These are phyloP conservation scores for Cercospora nicotianae DNA, from an alignment of 2,329 filamentous ascomycete genomes.

Conservation along the genomic window DNA sequence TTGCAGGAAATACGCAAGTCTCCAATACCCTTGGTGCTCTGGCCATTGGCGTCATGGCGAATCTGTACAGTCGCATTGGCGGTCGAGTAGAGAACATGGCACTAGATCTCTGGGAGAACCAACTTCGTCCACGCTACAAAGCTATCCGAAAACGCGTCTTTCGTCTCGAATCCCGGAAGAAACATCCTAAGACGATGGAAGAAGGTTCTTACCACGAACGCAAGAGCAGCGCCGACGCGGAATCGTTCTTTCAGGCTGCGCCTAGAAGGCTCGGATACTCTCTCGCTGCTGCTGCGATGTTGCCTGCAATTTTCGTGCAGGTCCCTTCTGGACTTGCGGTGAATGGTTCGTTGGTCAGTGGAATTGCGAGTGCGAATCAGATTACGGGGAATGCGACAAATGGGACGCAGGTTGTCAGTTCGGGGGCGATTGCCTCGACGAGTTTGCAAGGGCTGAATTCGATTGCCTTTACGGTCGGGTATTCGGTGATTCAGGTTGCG, in stretches of 20 bases:
- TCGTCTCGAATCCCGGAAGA: constrained; percentile 19
- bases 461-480: constrained; percentile 51
- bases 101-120: constrained; percentile 56
- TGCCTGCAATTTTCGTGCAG: constrained; percentile 79
- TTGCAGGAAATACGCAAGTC: constrained; percentile 70
- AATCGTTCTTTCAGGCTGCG: constrained; percentile 36
- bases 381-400: constrained; percentile 50
- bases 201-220: constrained; percentile 23
- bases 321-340: constrained; percentile 62
- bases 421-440: constrained; percentile 32
- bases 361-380: constrained; percentile 58
- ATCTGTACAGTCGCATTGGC: constrained; percentile 72
- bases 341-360: constrained; percentile 57
- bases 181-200: constrained; percentile 33
- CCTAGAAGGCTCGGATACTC: constrained; percentile 64
- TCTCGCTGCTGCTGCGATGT: constrained; percentile 78
- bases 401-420: constrained; percentile 46
- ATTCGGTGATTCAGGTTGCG: constrained; percentile 51
- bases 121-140: constrained; percentile 45
- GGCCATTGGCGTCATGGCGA: constrained; percentile 73
- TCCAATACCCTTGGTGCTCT: constrained; percentile 76
- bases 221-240: constrained; percentile 26
- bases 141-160: constrained; percentile 35
- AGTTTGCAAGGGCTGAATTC: constrained; percentile 40
- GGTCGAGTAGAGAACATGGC: constrained; percentile 58